Evolutionary conservation across 306 rosid genomes (phyloP), one percentile per base, ranked within the genome.

Genomic region (Inga leiocalycina): DNA sequence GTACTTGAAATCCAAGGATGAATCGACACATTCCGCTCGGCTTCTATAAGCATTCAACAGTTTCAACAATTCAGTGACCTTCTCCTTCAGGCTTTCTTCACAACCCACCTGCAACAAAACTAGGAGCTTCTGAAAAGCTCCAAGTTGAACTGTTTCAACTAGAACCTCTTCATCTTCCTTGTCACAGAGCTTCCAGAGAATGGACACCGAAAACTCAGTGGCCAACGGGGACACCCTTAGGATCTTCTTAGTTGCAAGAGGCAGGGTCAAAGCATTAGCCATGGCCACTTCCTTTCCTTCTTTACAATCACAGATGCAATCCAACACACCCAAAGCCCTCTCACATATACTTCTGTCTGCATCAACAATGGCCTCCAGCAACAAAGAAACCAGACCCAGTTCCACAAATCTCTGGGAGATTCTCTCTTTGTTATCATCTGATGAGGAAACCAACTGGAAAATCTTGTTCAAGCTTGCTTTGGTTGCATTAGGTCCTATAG

Each of bases 91-190:
- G n/a, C 84, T 71, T 44, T 88, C 94, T 22, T 62, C 86, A 82
- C 95, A 92, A 3, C 98, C 97, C 22, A 95, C 90, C 82, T 95
- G 98, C 89, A 95, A 83, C 78, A 93, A n/a, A 82, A 95, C 90
- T 88, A 95, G 86, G 4, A 93, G 83, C 85, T 95, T 95, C 84
- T 93, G 93, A 71, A 93, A 91, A 27, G 89, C 92, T 34, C 95
- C 97, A 70, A 87, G 85, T 81, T 89, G 95, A 86, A 91, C 77
- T 10, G 95, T 93, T 85, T 92, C 98, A 48, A 89, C 62, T 72
- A 91, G 61, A 70, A 85, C 65, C 8, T 84, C 87, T 37, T 84
- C 90, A 17, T 84, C 82, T 4, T 57, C 86, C 76, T 87, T 88
- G 8, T 69, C 81, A 85, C 89, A 88, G 16, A 95, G 83, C 90